These are phyloP conservation scores for Rutstroemia sp. DNA, from an alignment of 2,329 filamentous ascomycete species.

Conservation along the genomic window DNA sequence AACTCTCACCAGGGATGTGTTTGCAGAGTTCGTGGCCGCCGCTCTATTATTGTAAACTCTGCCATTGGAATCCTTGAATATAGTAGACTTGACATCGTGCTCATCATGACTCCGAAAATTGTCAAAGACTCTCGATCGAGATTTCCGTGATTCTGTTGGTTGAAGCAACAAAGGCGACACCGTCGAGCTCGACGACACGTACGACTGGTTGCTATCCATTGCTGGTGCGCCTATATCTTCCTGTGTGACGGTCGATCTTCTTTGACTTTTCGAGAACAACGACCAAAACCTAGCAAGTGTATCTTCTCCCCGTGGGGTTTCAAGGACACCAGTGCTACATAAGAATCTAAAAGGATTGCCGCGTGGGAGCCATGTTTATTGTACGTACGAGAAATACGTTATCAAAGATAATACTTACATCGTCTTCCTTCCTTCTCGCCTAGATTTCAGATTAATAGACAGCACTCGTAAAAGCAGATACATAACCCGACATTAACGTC, in stretches of 20 bases:
- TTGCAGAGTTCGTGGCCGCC: constrained; percentile 56
- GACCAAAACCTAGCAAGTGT: too few species aligned
- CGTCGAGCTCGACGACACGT: constrained; percentile 21
- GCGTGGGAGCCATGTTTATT: too few species aligned
- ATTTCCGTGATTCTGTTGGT: constrained; percentile 14
- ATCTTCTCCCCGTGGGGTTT: too few species aligned
- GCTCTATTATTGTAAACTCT: constrained; percentile 56
- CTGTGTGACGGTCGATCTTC: neutral
- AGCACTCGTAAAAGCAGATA: too few species aligned
- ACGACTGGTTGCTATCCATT: constrained; percentile 17
- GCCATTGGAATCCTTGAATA: constrained; percentile 19
- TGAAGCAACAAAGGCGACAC: constrained; percentile 20
- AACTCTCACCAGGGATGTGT: constrained; percentile 65
- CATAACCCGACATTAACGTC: too few species aligned
- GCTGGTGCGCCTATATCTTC: neutral
- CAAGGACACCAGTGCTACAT: too few species aligned
- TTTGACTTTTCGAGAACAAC: neutral
- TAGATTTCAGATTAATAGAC: too few species aligned
- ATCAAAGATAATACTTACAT: too few species aligned
- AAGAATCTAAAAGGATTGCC: too few species aligned
- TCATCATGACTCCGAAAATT: constrained; percentile 21
- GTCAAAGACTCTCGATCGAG: constrained; percentile 20
- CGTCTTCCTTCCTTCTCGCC: too few species aligned
- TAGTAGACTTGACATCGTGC: constrained; percentile 13
- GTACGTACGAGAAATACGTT: too few species aligned